These are phyloP conservation scores for Jatropha multifida DNA, from an alignment of 441 rosid genomes.

Conservation along the genomic window DNA sequence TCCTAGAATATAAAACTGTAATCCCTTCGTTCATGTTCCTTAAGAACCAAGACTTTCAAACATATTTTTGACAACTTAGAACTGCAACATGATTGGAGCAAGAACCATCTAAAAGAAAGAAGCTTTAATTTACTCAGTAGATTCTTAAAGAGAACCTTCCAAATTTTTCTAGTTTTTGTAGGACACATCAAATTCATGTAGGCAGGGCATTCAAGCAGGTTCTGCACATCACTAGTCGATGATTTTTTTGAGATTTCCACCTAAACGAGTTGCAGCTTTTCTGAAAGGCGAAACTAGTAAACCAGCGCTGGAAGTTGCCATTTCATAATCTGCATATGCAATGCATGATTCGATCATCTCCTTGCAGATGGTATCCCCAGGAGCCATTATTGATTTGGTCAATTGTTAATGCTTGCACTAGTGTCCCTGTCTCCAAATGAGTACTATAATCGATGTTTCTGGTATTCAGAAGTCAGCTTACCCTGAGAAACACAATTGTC, in stretches of 20 bases:
- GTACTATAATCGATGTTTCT: not conserved
- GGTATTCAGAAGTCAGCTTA: conserved; percentile 3
- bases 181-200: conserved; percentile 82
- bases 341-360: conserved; percentile 51
- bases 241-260: conserved; percentile 50
- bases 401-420: conserved; percentile 14
- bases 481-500: conserved; percentile 17
- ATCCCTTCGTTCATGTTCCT: not conserved
- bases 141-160: not conserved
- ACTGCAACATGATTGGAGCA: not conserved
- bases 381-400: conserved; percentile 42
- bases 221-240: conserved; percentile 61
- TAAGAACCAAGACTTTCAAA: not conserved
- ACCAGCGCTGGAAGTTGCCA: conserved; percentile 45
- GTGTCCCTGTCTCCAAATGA: conserved; percentile 1
- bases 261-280: conserved; percentile 39
- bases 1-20: not conserved
- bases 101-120: not conserved
- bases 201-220: conserved; percentile 78
- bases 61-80: not conserved
- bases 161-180: not conserved
- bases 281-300: conserved; percentile 41
- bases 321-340: conserved; percentile 43
- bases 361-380: conserved; percentile 55
- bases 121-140: not conserved